Base-by-base conservation (phyloP, 495 filamentous ascomycete genomes). In the Sphaerosporella brunnea region DNA sequence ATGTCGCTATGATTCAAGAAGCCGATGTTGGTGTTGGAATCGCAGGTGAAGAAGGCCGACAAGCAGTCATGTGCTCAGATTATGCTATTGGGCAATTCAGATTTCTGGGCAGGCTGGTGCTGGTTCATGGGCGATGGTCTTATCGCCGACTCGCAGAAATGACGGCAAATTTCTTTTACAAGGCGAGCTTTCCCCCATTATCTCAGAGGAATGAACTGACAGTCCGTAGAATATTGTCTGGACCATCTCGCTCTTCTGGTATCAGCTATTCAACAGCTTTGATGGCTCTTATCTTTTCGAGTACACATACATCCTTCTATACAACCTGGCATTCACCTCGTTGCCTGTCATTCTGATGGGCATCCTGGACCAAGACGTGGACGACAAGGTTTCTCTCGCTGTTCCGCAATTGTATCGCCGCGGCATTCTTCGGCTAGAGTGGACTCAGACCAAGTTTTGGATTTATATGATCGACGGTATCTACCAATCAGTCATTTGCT, bases 1-100 rank as follows among this genome's bases (percentile, higher is more conserved):
- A 99, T 65, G 92, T 96, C 51, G 92, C 92, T 30, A 99, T 99
- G 92, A 99, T 99, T 61, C 92, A 99, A 65, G 87, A 96, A 64
- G 92, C 92, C 3, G 86, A 99, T 65, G 84, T 96, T 16, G 92
- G 92, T 63, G 88, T 99, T 46, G 92, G 92, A 63, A 95, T 99
- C 63, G 88, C 92, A 51, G 92, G 92, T 64, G 84, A 86, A 52
- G 92, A 99, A 72, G 92, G 92, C 46, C 73, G 92, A 61, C 86
- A 93, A 63, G 92, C 92, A 32, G 92, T 86, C 59, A 99, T 99
- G 92, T 95, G 84, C 34, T 88, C 92, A 8, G 92, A 99, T 64
- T 99, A 93, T 64, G 90, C 90, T 30, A 94, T 99, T 59, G 92
- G 86, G 15, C 92, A 99, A 64, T 99, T 99, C 69, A 76, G 87